Conservation (phyloP, 2,329 filamentous ascomycete genomes). For the Penicillium sp. region DNA sequence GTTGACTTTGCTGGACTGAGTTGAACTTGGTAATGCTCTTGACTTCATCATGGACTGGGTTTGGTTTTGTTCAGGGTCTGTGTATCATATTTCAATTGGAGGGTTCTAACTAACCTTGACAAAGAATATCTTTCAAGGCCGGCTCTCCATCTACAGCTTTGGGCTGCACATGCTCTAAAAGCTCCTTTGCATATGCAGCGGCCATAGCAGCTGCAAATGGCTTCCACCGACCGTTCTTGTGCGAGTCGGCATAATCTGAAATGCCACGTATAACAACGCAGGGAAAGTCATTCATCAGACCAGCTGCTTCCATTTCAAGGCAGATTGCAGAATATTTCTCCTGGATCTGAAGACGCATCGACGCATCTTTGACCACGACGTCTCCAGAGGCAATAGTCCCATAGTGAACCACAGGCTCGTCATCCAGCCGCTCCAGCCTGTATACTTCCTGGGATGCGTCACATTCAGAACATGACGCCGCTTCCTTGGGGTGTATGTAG, state of each 20-base stretch:
- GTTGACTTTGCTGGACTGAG: too few relatives aligned
- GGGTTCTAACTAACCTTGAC: too few relatives aligned
- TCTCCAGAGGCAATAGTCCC: background rate
- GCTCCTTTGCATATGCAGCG: background rate
- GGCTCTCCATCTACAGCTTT: too few relatives aligned
- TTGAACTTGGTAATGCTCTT: too few relatives aligned
- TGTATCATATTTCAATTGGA: too few relatives aligned
- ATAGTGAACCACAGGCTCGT: background rate
- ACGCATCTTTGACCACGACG: background rate
- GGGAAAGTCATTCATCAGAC: background rate
- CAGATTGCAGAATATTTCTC: background rate
- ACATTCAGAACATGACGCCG: background rate
- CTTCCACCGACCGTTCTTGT: background rate
- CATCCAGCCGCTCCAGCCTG: too few relatives aligned
- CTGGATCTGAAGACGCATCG: background rate
- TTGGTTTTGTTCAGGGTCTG: too few relatives aligned
- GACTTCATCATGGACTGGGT: too few relatives aligned
- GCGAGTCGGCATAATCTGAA: background rate
- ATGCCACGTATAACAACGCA: background rate
- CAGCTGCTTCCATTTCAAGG: background rate
- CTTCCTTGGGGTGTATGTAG: too few relatives aligned
- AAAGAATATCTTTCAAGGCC: too few relatives aligned
- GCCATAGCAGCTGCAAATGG: background rate
- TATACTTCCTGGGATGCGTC: background rate
- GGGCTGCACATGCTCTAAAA: too few relatives aligned